phyloP scores from a whole-genome alignment of 2,329 filamentous ascomycete species.

The Magnaporthiopsis poae region DNA sequence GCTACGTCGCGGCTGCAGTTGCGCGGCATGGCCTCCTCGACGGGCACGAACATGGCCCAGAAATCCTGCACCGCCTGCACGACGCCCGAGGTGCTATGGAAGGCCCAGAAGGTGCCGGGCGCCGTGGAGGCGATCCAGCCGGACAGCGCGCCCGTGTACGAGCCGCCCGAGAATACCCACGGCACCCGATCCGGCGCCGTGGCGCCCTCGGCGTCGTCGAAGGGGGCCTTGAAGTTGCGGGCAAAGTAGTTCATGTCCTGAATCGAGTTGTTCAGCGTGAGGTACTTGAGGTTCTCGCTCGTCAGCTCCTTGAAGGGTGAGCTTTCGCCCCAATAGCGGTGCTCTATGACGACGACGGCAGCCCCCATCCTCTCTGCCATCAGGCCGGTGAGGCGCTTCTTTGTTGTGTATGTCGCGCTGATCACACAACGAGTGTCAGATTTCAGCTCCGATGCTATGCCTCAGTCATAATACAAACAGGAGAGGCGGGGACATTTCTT shows the following conservation, averaged over 20 bases:
- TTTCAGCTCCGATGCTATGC: neutral
- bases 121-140: constrained; percentile 40
- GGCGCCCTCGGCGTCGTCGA: constrained; percentile 27
- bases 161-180: constrained; percentile 46
- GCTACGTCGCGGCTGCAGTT: constrained; percentile 46
- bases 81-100: constrained; percentile 44
- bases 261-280: constrained; percentile 31
- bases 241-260: constrained; percentile 33
- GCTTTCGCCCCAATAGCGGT: constrained; percentile 33
- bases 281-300: constrained; percentile 26
- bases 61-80: constrained; percentile 42
- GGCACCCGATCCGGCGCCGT: constrained; percentile 39
- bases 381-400: constrained; percentile 25
- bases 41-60: constrained; percentile 45
- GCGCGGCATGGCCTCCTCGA: constrained; percentile 40
- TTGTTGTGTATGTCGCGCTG: neutral
- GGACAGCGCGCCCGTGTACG: constrained; percentile 44
- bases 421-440: neutral
- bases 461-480: too few relatives aligned
- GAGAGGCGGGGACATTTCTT: neutral
- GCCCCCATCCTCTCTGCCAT: constrained; percentile 29
- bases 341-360: constrained; percentile 31
- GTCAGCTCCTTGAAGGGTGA: constrained; percentile 27
- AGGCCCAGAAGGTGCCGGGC: constrained; percentile 48
- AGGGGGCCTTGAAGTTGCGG: constrained; percentile 37